These are phyloP conservation scores for Omphalotus olearius DNA, from an alignment of 1,284 basidiomycete species.

Conservation along the genomic window DNA sequence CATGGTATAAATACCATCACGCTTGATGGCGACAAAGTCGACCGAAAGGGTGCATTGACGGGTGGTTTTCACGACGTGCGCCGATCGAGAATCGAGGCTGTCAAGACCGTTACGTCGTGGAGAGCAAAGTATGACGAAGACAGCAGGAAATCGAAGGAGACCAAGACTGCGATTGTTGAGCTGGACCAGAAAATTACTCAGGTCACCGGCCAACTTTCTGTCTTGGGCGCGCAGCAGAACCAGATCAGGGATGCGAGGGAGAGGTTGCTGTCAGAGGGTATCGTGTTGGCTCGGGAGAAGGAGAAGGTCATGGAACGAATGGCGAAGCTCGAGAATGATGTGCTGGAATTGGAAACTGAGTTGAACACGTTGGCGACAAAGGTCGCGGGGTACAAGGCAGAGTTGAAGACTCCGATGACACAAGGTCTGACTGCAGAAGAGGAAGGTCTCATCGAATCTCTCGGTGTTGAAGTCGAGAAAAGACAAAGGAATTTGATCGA, in stretches of 20 bases:
- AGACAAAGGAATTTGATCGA: conserved; percentile 71
- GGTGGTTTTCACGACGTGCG: conserved; percentile 95
- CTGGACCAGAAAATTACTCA: conserved; percentile 89
- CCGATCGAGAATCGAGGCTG: conserved; percentile 85
- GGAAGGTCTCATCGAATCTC: conserved; percentile 57
- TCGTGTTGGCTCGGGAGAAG: conserved; percentile 62
- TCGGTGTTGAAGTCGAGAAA: conserved; percentile 77
- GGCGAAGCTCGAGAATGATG: conserved; percentile 61
- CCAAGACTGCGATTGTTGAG: conserved; percentile 63
- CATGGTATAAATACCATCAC: conserved; percentile 97
- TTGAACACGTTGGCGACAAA: conserved; percentile 54
- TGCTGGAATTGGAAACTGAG: conserved; percentile 74
- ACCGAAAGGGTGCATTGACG: conserved; percentile 92
- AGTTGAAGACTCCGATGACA: conserved; percentile 75
- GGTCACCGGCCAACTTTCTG: conserved; percentile 71
- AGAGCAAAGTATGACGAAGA: conserved; percentile 69
- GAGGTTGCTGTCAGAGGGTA: conserved; percentile 62
- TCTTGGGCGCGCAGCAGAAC: conserved; percentile 65
- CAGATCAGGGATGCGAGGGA: conserved; percentile 71
- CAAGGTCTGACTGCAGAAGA: conserved; percentile 75
- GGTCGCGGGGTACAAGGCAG: conserved; percentile 63
- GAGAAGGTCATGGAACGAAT: conserved; percentile 66
- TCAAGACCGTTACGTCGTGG: conserved; percentile 80
- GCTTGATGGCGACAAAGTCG: conserved; percentile 95
- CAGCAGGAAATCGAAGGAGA: conserved; percentile 63